Percentiles rank a stretch among this genome's conserved stretches.
These are phyloP conservation scores for Wickerhamomyces sp. DNA, from an alignment of 1,139 yeast species.

Conservation along the genomic window DNA sequence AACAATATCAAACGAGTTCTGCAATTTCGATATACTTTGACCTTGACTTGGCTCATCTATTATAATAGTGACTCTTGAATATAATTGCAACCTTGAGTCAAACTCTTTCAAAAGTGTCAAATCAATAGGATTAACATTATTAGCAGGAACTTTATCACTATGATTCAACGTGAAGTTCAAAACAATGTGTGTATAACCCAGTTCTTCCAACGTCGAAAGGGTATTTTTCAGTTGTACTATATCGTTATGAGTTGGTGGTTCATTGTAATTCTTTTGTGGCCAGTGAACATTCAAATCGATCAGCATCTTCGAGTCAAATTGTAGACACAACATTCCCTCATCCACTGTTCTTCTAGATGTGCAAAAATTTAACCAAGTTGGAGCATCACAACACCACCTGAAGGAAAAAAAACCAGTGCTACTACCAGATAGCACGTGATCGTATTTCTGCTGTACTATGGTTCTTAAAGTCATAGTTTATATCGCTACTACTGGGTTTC, in stretches of 20 bases:
- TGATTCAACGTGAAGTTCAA: conserved; percentile 60
- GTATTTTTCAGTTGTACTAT: conserved; percentile 42
- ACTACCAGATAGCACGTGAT: too few relatives aligned
- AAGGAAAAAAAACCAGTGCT: too few relatives aligned
- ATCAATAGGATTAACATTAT: conserved; percentile 36
- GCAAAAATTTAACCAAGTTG: not conserved
- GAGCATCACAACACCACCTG: too few relatives aligned
- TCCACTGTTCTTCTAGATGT: not conserved
- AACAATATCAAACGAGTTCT: conserved; percentile 66
- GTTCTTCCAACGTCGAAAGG: conserved; percentile 48
- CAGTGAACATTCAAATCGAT: conserved; percentile 81
- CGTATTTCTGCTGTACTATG: too few relatives aligned
- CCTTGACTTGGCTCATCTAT: conserved; percentile 77
- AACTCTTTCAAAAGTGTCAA: conserved; percentile 26
- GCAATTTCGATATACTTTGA: conserved; percentile 61
- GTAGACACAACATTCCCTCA: not conserved
- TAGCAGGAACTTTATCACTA: conserved; percentile 49
- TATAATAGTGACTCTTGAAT: conserved; percentile 67
- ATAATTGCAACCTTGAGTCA: conserved; percentile 46
- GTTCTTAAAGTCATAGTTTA: too few relatives aligned
- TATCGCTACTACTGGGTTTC: not conserved
- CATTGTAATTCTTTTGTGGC: conserved; percentile 54
- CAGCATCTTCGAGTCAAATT: conserved; percentile 30
- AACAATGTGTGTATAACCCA: conserved; percentile 74
- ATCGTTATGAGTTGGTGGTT: conserved; percentile 38